Conservation (phyloP, 2,329 filamentous ascomycete genomes). For the Rhytidhysteron rufulum region DNA sequence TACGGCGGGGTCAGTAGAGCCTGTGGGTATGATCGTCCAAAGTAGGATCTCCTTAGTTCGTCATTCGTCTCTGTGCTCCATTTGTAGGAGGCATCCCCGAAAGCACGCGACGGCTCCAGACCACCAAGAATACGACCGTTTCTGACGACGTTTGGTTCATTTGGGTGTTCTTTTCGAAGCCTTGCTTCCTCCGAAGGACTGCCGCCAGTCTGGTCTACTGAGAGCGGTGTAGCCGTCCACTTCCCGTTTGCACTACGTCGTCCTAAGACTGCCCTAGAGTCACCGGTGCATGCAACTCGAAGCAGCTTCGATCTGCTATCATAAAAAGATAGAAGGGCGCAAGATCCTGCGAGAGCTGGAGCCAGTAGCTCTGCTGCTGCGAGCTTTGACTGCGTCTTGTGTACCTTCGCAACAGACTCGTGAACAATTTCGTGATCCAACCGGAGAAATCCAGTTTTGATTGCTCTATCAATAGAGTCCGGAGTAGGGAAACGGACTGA, state of each 20-base stretch:
- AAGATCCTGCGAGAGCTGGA: constrained; percentile 93
- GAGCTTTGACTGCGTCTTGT: constrained; percentile 84
- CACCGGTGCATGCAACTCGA: constrained; percentile 91
- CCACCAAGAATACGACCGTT: constrained; percentile 90
- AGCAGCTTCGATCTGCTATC: constrained; percentile 82
- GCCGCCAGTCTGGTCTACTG: constrained; percentile 88
- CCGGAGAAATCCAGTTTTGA: constrained; percentile 84
- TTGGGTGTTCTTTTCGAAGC: constrained; percentile 80
- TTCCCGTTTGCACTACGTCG: constrained; percentile 74
- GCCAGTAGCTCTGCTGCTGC: constrained; percentile 87
- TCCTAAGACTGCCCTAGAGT: constrained; percentile 91
- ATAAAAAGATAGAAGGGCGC: constrained; percentile 93
- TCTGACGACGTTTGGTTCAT: constrained; percentile 79
- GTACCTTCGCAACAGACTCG: constrained; percentile 85
- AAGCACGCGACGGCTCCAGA: constrained; percentile 87
- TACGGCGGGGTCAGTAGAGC: constrained; percentile 90
- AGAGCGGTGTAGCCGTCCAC: constrained; percentile 87
- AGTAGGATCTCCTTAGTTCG: constrained; percentile 79
- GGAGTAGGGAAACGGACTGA: constrained; percentile 63
- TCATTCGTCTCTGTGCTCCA: constrained; percentile 85
- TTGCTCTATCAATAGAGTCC: constrained; percentile 81
- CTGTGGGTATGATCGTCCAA: constrained; percentile 72
- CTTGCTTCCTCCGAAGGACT: constrained; percentile 81
- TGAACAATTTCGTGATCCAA: constrained; percentile 94
- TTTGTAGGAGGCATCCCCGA: constrained; percentile 96